Conservation (phyloP, 169 alveolate species). For the Plasmodium vinckei region DNA sequence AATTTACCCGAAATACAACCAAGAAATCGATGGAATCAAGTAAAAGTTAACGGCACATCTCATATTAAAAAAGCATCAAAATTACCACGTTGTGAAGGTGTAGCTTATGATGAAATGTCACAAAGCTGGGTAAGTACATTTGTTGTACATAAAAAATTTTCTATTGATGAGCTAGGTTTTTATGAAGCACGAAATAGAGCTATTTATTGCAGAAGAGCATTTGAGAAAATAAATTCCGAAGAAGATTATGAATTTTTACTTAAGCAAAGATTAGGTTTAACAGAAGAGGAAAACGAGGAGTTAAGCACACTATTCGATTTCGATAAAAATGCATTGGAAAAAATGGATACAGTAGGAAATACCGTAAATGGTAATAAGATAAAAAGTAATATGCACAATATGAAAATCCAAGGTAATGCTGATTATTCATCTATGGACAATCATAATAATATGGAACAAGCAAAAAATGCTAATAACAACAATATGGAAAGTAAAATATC, state of each 20-base stretch:
- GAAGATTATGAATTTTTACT: conserved; percentile 67
- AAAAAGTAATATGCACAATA: conserved; percentile 32
- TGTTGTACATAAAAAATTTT: conserved; percentile 75
- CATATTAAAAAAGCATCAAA: conserved; percentile 63
- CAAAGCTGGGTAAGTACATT: conserved; percentile 76
- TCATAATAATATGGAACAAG: background rate
- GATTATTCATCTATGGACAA: conserved; percentile 10
- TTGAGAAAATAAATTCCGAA: conserved; percentile 46
- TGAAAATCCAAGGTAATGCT: conserved; percentile 17
- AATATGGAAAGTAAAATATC: conserved; percentile 55
- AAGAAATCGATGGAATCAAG: conserved; percentile 72
- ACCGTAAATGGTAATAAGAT: background rate
- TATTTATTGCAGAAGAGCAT: conserved; percentile 63
- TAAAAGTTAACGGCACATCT: conserved; percentile 60
- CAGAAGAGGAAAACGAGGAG: conserved; percentile 59
- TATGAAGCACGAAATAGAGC: conserved; percentile 66
- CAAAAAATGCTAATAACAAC: background rate
- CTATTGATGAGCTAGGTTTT: conserved; percentile 71
- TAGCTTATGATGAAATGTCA: conserved; percentile 71
- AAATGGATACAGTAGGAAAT: background rate
- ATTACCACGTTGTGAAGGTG: conserved; percentile 75
- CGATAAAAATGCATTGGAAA: conserved; percentile 61
- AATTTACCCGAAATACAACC: conserved; percentile 74
- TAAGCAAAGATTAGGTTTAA: conserved; percentile 44
- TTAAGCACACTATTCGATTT: conserved; percentile 22